Evolutionary conservation across 768 basidiomycete genomes (phyloP), one percentile per base, ranked within the genome.

Genomic region (Macrocybe gigantea): DNA sequence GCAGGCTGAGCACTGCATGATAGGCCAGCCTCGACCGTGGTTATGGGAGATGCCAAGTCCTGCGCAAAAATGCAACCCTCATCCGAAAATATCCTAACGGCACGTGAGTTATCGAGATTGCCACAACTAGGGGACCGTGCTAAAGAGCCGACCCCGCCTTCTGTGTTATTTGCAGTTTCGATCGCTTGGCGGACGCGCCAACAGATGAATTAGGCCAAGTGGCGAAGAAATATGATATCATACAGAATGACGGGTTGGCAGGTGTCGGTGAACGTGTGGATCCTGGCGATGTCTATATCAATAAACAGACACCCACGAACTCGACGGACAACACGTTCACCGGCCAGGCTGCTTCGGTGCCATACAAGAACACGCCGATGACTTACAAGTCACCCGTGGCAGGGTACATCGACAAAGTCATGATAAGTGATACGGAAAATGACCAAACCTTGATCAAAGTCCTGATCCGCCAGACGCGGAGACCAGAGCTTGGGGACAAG

Each of bases 371-470:
- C 56, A 76, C 88, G 1, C 93, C 94, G 0, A 82, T 98, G 78
- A 78, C 79, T 22, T 96, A 98, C 72, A 97, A 97, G 64, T 86
- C 88, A 2, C 92, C 95, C 7, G 85, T 96, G 33, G 84, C 92
- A 5, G 92, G 92, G 13, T 85, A 93, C 59, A 86, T 99, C 55
- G 96, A 99, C 79, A 97, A 98, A 66, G 91, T 98, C 58, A 82
- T 99, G 82, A 80, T 99, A 54, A 94, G 90, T 51, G 93, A 97
- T 62, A 94, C 92, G 7, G 95, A 98, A 58, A 92, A 90, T 58
- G 94, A 97, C 66, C 91, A 95, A 64, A 91, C 89, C 11, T 72
- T 99, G 51, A 89, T 99, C 75, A 99, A 99, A 68, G 93, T 98
- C 37, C 75, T 98, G 58, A 92, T 97, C 59, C 84, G 96, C 32